Evolutionary conservation across 139 green algal species (phyloP).

Genomic region (Volvox reticuliferus): DNA sequence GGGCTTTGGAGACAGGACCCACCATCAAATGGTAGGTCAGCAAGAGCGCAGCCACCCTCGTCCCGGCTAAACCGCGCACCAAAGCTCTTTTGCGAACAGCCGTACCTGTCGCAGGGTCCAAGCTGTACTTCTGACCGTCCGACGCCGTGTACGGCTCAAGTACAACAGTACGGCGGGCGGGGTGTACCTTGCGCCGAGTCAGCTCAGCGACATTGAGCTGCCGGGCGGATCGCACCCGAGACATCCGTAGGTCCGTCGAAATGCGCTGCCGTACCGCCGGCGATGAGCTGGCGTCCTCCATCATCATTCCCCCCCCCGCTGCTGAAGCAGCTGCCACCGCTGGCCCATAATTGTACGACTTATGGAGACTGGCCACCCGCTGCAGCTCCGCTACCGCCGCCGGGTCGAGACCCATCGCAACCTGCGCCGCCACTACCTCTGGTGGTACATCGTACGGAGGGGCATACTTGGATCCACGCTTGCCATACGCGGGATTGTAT

Average conservation of each 20-base stretch:
- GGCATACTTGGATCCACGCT: neutral
- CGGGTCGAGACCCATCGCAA: conserved; percentile 9
- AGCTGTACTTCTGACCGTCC: conserved; percentile 9
- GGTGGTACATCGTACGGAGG: neutral
- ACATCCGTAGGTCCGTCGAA: conserved; percentile 23
- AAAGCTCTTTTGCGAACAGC: no score
- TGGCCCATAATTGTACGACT: neutral
- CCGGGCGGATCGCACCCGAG: neutral
- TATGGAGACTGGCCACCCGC: neutral
- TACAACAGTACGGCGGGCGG: conserved; percentile 5
- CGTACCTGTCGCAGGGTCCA: conserved; percentile 21
- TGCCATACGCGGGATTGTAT: conserved; percentile 1
- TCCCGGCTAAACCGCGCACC: neutral
- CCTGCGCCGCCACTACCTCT: neutral
- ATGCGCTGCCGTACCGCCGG: conserved; percentile 27
- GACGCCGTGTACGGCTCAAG: conserved; percentile 11
- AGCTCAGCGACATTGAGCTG: conserved; percentile 38
- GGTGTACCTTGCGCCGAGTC: conserved; percentile 32
- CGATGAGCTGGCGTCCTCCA: neutral
- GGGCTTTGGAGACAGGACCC: neutral
- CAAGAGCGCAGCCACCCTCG: neutral
- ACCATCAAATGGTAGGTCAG: no score
- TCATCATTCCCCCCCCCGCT: neutral
- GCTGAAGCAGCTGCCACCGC: no score
- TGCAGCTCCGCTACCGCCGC: conserved; percentile 12